Conservation (phyloP, 2,329 filamentous ascomycete species). For the Onygena corvina region DNA sequence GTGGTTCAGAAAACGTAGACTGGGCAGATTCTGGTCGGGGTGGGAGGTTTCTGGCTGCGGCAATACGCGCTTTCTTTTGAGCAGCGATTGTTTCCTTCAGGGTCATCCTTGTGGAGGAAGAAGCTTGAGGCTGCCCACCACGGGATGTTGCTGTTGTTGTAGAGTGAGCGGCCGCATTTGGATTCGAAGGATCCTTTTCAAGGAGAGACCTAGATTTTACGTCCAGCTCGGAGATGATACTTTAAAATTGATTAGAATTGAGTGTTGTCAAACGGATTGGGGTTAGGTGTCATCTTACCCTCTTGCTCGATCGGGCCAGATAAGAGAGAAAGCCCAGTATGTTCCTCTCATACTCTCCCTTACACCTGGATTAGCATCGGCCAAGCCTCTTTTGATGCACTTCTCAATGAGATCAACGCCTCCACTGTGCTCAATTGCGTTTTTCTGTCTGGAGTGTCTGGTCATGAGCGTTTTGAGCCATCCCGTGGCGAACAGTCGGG, state of each 20-base stretch:
- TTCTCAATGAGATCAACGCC: slow-evolving; percentile 76
- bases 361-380: slow-evolving; percentile 79
- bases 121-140: background rate
- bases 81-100: slow-evolving; percentile 75
- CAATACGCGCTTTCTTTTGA: slow-evolving; percentile 51
- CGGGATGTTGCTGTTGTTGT: slow-evolving; percentile 6
- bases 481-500: slow-evolving; percentile 61
- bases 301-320: slow-evolving; percentile 70
- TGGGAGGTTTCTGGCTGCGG: slow-evolving; percentile 34
- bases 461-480: slow-evolving; percentile 78
- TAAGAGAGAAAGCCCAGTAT: slow-evolving; percentile 69
- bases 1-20: slow-evolving; percentile 38
- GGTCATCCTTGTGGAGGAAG: slow-evolving; percentile 47
- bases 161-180: slow-evolving; percentile 24
- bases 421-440: slow-evolving; percentile 69
- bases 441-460: slow-evolving; percentile 64
- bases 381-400: slow-evolving; percentile 76
- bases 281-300: slow-evolving; percentile 40
- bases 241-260: slow-evolving; percentile 24
- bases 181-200: slow-evolving; percentile 71
- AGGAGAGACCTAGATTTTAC: slow-evolving; percentile 65
- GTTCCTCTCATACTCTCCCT: slow-evolving; percentile 73
- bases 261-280: background rate
- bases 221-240: slow-evolving; percentile 69
- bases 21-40: slow-evolving; percentile 48